phyloP scores from a whole-genome alignment of 140 eudicot genomes.

The Bidens hawaiensis region DNA sequence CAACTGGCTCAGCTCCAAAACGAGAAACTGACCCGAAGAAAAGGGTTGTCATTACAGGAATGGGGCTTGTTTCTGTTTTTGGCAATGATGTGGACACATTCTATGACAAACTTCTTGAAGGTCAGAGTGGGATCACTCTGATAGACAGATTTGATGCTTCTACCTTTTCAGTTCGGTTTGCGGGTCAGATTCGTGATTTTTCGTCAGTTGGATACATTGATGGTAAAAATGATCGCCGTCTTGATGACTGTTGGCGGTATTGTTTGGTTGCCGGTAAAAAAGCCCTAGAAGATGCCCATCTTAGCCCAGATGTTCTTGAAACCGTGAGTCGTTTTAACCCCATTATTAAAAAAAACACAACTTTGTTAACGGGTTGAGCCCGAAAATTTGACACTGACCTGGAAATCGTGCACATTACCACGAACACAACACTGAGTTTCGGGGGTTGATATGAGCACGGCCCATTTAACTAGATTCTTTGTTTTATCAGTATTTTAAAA shows the following conservation, averaged over 20 bases:
- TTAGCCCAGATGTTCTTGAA: conserved; percentile 49
- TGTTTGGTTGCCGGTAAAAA: conserved; percentile 76
- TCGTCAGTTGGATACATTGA: conserved; percentile 67
- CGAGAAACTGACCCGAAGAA: conserved; percentile 86
- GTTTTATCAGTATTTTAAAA: no score
- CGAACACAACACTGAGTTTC: no score
- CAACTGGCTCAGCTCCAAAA: conserved; percentile 60
- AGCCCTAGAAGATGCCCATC: conserved; percentile 66
- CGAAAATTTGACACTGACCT: no score
- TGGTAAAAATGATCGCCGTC: conserved; percentile 79
- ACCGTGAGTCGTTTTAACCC: conserved; percentile 35
- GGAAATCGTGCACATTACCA: no score
- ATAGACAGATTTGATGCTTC: conserved; percentile 80
- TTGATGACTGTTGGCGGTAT: conserved; percentile 72
- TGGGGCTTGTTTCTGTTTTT: conserved; percentile 77
- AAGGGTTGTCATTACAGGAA: conserved; percentile 73
- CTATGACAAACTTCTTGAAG: conserved; percentile 64
- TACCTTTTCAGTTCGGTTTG: conserved; percentile 52
- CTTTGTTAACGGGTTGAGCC: no score
- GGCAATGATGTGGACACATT: conserved; percentile 62
- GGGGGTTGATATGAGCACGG: no score
- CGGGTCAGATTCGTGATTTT: conserved; percentile 73
- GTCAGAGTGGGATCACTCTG: conserved; percentile 59
- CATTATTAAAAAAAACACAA: no score
- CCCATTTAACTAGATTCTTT: no score